A percentile compares a stretch with the other conserved stretches of the same genome.
phyloP scores from a whole-genome alignment of 192 early-diverging fungal genomes.

The Paraglomus brasilianum region DNA sequence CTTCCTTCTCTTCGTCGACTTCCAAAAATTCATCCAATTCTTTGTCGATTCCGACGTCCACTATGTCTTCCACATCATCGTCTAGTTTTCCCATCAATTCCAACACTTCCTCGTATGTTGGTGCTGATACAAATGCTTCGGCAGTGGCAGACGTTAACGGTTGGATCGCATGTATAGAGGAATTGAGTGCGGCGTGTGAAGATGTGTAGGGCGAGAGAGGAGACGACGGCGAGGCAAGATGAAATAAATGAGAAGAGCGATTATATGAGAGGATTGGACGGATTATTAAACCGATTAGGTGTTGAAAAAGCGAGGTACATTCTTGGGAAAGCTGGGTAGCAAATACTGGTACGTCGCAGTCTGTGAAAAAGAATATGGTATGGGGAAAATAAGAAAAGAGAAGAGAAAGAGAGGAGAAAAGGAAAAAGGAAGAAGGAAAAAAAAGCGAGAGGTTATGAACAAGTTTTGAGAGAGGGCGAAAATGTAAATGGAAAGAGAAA shows the following conservation, averaged over 20 bases:
- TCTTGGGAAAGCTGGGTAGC: slow-evolving; percentile 6
- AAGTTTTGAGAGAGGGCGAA: neutral
- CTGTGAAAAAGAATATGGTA: neutral
- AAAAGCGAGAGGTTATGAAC: neutral
- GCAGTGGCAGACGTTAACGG: neutral
- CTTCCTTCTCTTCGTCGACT: too few species aligned
- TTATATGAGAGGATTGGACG: neutral
- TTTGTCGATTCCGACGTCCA: neutral
- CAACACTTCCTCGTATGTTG: slow-evolving; percentile 23
- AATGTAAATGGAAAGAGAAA: neutral
- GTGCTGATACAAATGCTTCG: slow-evolving; percentile 27
- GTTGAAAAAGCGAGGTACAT: slow-evolving; percentile 24
- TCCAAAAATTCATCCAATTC: too few species aligned
- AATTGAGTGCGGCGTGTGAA: too few species aligned
- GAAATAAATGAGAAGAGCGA: neutral
- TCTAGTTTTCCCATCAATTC: slow-evolving; percentile 4
- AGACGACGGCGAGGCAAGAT: too few species aligned
- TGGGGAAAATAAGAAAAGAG: neutral
- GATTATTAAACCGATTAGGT: slow-evolving; percentile 28
- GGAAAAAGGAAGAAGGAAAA: neutral
- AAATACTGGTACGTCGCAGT: slow-evolving; percentile 22
- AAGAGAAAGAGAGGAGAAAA: too few species aligned
- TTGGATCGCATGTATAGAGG: too few species aligned
- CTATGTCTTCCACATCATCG: slow-evolving; percentile 15
- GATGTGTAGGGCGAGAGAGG: too few species aligned